Base-by-base conservation (phyloP, 2,329 filamentous ascomycete genomes). In the Xylariaceae sp. region DNA sequence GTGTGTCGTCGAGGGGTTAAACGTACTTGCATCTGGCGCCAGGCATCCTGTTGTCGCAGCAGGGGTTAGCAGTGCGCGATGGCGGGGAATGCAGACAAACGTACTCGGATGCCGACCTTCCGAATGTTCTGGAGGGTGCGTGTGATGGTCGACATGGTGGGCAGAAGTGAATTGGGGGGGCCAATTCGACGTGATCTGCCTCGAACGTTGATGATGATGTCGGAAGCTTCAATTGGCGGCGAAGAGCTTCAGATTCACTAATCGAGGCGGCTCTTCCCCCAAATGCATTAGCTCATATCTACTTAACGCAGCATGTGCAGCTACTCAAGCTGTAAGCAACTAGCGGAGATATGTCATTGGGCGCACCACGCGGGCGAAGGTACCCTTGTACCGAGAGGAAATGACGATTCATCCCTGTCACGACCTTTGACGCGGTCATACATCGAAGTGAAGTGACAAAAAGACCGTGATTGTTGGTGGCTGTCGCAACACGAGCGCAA, bases 21-120 rank as follows among this genome's bases (percentile, higher is more conserved):
- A 79, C 88, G 76, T 89, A 95, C 89, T 76, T 93, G 86, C 82
- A 97, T 82, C 80, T 97, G 94, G 75, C 89, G 88, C 75, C 84
- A 88, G 80, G 87, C 94, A 73, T 96, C 88, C 91, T 96, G 68
- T 64, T 42, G 64, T 57, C 53, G 56, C 48, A 45, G 56, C 5
- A 7, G 6, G 31, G 45, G 39, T 81, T 68, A 82, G 64, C 62
- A 51, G 54, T 41, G 31, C 61, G 38, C 42, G 10, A 9, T 16
- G 22, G 36, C 14, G 34, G 18, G 10, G 18, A 7, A 13, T 31
- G 42, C 18, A n/a, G 41, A 31, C 47, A 6, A 13, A 55, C 74
- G 59, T 73, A 91, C 91, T 87, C 92, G 96, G 68, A 97, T 68
- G 50, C 94, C 94, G 70, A 96, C 84, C 75, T 84, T 87, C 78